Evolutionary conservation across 495 filamentous ascomycete genomes (phyloP), one percentile per base, ranked within the genome.

Genomic region (Hypoxylon trugodes): DNA sequence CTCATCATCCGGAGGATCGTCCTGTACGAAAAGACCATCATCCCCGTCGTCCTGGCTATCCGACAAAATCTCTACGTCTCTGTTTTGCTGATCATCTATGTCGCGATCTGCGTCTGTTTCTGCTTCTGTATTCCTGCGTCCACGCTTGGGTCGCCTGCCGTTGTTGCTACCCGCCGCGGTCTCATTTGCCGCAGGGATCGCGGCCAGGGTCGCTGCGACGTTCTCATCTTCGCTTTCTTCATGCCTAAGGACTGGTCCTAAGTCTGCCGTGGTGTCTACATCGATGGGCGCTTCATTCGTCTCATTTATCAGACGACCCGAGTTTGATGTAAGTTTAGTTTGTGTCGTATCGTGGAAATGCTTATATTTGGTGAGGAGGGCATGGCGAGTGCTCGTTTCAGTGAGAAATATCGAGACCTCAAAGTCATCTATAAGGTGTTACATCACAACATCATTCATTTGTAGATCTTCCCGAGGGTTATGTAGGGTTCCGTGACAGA

Each of bases 331-430:
- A 28, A 89, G 61, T 58, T 76, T 79, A 16, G 72, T 77, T 73
- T 82, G 83, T 43, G 70, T 75, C 45, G 67, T 86, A 42, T 84
- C 79, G 66, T 71, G 84, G 64, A 84, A 91, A 79, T 71, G 79
- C 75, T 96, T 98, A 51, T 87, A 84, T 69, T 94, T 94, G 60
- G 89, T 89, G 48, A 98, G 83, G 7, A 98, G 81, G 12, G 91
- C 88, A 79, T 98, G 94, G 24, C 93, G 86, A n/a, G 90, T 91
- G 18, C 87, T 88, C 5, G 87, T 88, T 74, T 96, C 90, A 28
- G 89, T 96, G 65, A 98, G 84, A 77, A 97, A 98, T 59, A 98
- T 87, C 13, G 91, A 89, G 33, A 96, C 90, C 71, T 97, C 93
- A 69, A 97, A 98, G 46, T 96, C 93, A 78, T 97, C 95, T 96